A percentile compares a stretch with the other conserved stretches of the same genome.
Conservation (phyloP, 2,329 filamentous ascomycete genomes). For the Fusarium staphyleae region DNA sequence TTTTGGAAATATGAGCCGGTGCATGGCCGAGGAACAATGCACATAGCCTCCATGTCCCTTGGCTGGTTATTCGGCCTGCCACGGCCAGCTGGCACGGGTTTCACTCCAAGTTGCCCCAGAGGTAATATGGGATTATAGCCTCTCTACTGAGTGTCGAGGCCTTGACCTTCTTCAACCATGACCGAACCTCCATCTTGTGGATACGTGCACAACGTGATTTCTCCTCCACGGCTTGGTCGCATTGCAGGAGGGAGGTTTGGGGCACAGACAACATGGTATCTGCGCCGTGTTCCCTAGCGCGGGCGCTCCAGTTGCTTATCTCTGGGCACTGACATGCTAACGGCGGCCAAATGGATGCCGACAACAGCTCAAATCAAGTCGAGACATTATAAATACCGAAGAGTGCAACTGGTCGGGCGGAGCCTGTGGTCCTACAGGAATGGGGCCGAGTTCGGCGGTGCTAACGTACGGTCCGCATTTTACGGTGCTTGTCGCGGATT, state of each 20-base stretch:
- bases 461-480: conserved; percentile 22
- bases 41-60: conserved; percentile 7
- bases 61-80: conserved; percentile 1
- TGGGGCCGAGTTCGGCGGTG: conserved; percentile 37
- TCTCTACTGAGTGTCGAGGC: conserved; percentile 10
- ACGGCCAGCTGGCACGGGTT: conserved; percentile 4
- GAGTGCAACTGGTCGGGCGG: conserved; percentile 35
- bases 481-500: conserved; percentile 19
- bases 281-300: conserved; percentile 35
- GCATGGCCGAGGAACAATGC: conserved; percentile 15
- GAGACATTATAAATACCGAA: conserved; percentile 43
- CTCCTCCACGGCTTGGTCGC: conserved; percentile 11
- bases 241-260: conserved; percentile 18
- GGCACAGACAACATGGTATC: conserved; percentile 8
- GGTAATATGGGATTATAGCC: conserved; percentile 15
- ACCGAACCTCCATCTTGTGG: neutral
- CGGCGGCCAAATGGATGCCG: conserved; percentile 27
- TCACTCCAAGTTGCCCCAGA: conserved; percentile 9
- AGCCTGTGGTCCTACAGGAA: conserved; percentile 29
- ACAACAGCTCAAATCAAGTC: conserved; percentile 37
- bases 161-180: conserved; percentile 26
- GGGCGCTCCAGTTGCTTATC: conserved; percentile 35
- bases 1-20: conserved; percentile 38
- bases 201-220: conserved; percentile 2
- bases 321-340: conserved; percentile 24